Evolutionary conservation across 768 basidiomycete species (phyloP).

Genomic region (Plicaturopsis crispa): DNA sequence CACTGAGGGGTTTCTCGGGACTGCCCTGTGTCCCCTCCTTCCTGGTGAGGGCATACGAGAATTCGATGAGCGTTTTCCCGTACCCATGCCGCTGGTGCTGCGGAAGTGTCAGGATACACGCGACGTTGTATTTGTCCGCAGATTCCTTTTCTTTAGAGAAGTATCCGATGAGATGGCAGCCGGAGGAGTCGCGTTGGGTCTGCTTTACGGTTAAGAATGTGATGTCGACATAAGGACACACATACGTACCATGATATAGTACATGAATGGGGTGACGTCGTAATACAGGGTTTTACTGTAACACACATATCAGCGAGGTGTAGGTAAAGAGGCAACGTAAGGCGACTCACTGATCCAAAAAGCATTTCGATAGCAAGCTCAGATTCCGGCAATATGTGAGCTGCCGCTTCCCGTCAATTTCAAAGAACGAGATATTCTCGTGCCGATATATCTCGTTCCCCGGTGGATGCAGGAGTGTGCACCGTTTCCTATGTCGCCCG

Average conservation of each 20-base stretch:
- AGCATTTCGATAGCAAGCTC: constrained; percentile 94
- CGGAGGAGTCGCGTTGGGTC: constrained; percentile 80
- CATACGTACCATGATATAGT: constrained; percentile 88
- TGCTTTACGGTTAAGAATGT: constrained; percentile 17
- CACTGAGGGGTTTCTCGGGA: constrained; percentile 95
- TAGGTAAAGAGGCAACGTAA: constrained; percentile 8
- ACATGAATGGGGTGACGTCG: constrained; percentile 99
- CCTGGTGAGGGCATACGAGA: constrained; percentile 97
- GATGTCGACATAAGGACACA: neutral
- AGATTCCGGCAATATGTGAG: constrained; percentile 95
- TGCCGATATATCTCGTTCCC: constrained; percentile 99
- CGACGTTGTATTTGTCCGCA: constrained; percentile 96
- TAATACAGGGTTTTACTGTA: constrained; percentile 95
- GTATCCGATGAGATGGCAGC: constrained; percentile 94
- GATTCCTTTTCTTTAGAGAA: constrained; percentile 99
- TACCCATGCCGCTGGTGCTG: constrained; percentile 97
- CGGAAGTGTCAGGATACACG: constrained; percentile 96
- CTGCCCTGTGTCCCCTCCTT: constrained; percentile 92
- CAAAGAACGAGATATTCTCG: constrained; percentile 95
- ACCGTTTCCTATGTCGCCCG: constrained; percentile 83
- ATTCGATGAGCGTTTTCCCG: constrained; percentile 93
- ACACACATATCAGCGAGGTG: constrained; percentile 14
- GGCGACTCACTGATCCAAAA: constrained; percentile 91
- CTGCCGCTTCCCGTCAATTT: constrained; percentile 96
- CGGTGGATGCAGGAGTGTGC: constrained; percentile 88